Evolutionary conservation across 148 eudicot genomes (phyloP).

Genomic region (Arbutus unedo): DNA sequence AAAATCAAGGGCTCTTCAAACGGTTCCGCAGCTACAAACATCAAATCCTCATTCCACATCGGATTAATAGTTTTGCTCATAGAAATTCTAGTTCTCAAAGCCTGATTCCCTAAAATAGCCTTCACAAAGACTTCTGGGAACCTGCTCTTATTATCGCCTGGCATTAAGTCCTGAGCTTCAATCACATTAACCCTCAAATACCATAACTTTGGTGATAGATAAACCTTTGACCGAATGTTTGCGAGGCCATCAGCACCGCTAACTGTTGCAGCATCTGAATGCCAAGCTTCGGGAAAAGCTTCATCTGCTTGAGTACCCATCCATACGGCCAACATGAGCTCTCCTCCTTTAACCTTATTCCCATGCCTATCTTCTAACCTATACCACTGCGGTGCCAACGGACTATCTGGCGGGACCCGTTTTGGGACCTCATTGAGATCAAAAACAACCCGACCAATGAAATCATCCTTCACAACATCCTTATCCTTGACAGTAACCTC

Average conservation of each 20-base stretch:
- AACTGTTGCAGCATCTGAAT: constrained; percentile 2
- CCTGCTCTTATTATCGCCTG: neutral
- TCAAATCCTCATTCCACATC: constrained; percentile 23
- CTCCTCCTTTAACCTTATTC: constrained; percentile 8
- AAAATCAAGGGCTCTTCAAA: constrained; percentile 26
- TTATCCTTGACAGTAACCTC: constrained; percentile 15
- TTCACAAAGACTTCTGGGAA: constrained; percentile 13
- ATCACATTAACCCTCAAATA: constrained; percentile 9
- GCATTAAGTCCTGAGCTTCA: constrained; percentile 12
- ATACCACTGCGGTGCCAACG: constrained; percentile 14
- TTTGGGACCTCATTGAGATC: constrained; percentile 14
- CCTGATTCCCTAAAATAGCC: constrained; percentile 12
- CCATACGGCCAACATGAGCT: constrained; percentile 12
- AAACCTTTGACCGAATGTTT: constrained; percentile 12
- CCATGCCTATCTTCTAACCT: constrained; percentile 1
- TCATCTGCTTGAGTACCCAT: constrained; percentile 14
- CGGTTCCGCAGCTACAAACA: constrained; percentile 31
- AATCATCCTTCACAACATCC: constrained; percentile 13
- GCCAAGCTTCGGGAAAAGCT: constrained; percentile 6
- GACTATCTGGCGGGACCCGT: neutral
- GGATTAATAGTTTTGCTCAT: constrained; percentile 13
- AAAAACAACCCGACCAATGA: constrained; percentile 6
- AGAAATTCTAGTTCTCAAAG: constrained; percentile 9
- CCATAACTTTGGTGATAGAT: constrained; percentile 9
- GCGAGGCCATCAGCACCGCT: constrained; percentile 7